Base-by-base conservation (phyloP, 1,284 basidiomycete genomes). In the Ustilago nuda region DNA sequence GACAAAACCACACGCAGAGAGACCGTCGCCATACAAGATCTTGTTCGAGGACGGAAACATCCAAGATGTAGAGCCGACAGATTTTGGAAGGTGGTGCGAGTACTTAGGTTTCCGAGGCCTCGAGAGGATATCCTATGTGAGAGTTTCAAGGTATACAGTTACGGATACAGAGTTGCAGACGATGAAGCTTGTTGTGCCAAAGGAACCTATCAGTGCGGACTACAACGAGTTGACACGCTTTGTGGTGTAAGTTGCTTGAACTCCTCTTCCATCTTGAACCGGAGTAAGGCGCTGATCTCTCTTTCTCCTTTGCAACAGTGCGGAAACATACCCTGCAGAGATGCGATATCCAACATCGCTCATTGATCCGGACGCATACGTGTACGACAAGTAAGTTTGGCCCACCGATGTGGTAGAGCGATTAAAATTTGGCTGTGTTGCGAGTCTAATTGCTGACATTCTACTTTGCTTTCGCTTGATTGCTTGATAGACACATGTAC, bases 1-100 rank as follows among this genome's bases (percentile, higher is more conserved):
- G 7, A 95, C 93, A 15, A 89, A 90, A 56, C 93, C 93, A 1
- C 90, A 91, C 69, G 92, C 91, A 8, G 76, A 86, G 46, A 88
- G 91, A 82, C 94, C 94, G 0, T 90, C 91, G 41, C 94, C 94
- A 3, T 98, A 98, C 84, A 89, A 93, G 64, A 92, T 94, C 72
- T 88, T 97, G 78, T 81, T 84, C 27, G 80, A 83, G 43, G 82
- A 86, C 39, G 86, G 86, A 8, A 63, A 68, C 46, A 81, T 87
- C 48, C 76, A 83, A 32, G 80, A 82, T 55, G 76, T 79, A 46
- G 93, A 95, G 76, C 64, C 73, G 17, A 63, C 65, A 1, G 83
- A 84, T 52, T 59, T 50, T 23, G 67, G 80, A 30, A 60, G 82
- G 19, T 84, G 83, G 83, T 84, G 83, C 75, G 74, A 85, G 66